phyloP scores from a whole-genome alignment of 352 stramenopile species.

The Globisporangium viniferum region DNA sequence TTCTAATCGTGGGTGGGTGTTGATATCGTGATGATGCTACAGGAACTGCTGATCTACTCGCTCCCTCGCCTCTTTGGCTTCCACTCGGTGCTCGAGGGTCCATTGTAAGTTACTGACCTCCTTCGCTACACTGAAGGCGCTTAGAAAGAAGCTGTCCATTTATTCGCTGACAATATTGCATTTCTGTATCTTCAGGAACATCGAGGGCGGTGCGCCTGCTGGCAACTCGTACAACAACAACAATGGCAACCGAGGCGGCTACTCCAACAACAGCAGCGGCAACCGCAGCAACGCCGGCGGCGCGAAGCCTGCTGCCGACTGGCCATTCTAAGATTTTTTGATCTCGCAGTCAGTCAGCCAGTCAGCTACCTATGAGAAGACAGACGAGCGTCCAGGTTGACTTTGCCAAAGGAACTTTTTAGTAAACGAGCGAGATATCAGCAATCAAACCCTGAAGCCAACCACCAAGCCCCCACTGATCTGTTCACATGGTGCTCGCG shows the following conservation, averaged over 20 bases:
- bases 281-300: constrained; percentile 16
- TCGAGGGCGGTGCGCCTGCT: constrained; percentile 33
- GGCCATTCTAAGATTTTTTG: constrained; percentile 57
- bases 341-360: too few species aligned
- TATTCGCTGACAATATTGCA: neutral
- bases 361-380: too few species aligned
- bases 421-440: neutral
- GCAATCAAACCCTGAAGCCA: neutral
- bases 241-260: constrained; percentile 29
- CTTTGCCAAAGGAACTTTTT: neutral
- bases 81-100: constrained; percentile 69
- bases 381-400: too few species aligned
- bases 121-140: neutral
- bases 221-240: constrained; percentile 24
- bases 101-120: constrained; percentile 39
- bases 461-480: neutral
- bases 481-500: neutral
- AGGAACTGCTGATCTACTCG: constrained; percentile 78
- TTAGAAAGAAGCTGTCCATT: too few species aligned
- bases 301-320: constrained; percentile 56
- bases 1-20: neutral
- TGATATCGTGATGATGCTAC: constrained; percentile 6
- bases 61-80: constrained; percentile 75
- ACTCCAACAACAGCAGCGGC: constrained; percentile 23
- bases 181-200: constrained; percentile 25